Conservation (phyloP, 768 basidiomycete genomes). For the Auriculariales sp. region DNA sequence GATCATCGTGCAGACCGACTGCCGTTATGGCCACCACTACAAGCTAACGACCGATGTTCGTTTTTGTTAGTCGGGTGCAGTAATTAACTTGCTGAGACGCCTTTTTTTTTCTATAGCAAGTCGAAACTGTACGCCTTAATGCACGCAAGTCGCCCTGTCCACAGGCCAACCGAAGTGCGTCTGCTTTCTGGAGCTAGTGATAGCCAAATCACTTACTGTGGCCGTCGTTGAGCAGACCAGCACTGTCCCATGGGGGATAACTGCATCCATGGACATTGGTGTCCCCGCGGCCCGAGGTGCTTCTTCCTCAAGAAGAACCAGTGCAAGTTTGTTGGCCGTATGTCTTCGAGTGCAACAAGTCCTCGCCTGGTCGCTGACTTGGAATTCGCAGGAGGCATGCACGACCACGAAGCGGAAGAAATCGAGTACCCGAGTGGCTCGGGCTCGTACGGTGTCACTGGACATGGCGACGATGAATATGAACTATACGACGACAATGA, state of each 20-base stretch:
- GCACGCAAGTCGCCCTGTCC: not conserved
- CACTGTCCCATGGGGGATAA: not conserved
- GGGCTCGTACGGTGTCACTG: too few species aligned
- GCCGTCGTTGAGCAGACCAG: not conserved
- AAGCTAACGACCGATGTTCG: not conserved
- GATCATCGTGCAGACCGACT: constrained; percentile 22
- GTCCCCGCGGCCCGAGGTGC: constrained; percentile 36
- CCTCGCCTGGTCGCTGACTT: not conserved
- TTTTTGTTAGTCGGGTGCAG: not conserved
- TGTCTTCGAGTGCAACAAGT: constrained; percentile 10
- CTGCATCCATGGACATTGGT: constrained; percentile 21
- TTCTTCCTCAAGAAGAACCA: constrained; percentile 36
- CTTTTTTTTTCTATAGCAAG: not conserved
- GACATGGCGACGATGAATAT: not conserved
- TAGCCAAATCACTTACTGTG: not conserved
- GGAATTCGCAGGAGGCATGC: not conserved
- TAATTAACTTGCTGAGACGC: not conserved
- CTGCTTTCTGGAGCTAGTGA: not conserved
- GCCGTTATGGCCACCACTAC: constrained; percentile 80
- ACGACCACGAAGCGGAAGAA: not conserved
- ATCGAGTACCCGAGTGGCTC: too few species aligned
- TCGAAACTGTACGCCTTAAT: not conserved
- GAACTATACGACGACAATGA: not conserved
- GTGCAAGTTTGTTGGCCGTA: constrained; percentile 51
- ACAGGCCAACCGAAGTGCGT: not conserved